A percentile compares a stretch with the other conserved stretches of the same genome.
phyloP scores from a whole-genome alignment of 1,284 basidiomycete genomes.

The Hemileia vastatrix region DNA sequence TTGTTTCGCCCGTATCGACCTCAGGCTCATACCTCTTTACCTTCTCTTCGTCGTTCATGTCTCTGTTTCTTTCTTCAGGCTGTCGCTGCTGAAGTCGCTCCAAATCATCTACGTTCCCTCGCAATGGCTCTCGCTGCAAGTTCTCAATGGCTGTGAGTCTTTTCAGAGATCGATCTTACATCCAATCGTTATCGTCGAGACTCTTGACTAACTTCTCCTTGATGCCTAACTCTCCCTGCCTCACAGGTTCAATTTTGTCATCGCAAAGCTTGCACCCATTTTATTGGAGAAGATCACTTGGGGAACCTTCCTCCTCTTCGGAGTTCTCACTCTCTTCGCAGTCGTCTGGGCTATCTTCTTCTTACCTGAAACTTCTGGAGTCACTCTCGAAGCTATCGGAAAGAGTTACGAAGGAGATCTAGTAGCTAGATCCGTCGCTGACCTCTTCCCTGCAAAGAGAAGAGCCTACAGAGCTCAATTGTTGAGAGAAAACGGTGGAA shows the following conservation, averaged over 20 bases:
- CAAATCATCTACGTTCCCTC: slow-evolving; percentile 40
- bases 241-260: slow-evolving; percentile 35
- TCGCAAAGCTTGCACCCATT: slow-evolving; percentile 37
- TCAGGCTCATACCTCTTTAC: not conserved
- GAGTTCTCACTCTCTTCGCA: slow-evolving; percentile 29
- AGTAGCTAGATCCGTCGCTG: slow-evolving; percentile 32
- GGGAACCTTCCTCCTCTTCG: slow-evolving; percentile 39
- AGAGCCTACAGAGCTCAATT: slow-evolving; percentile 1
- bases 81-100: slow-evolving; percentile 37
- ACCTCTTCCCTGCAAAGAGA: slow-evolving; percentile 6
- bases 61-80: slow-evolving; percentile 26
- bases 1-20: no score
- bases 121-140: slow-evolving; percentile 37
- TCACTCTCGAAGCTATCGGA: slow-evolving; percentile 37
- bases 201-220: slow-evolving; percentile 26
- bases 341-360: slow-evolving; percentile 37
- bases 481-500: slow-evolving; percentile 21
- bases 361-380: slow-evolving; percentile 37
- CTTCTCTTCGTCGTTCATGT: not conserved
- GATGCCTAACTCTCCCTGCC: not conserved
- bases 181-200: no score
- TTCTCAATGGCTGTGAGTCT: no score
- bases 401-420: slow-evolving; percentile 36
- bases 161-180: no score
- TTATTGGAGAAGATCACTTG: slow-evolving; percentile 36